Base-by-base conservation (phyloP, 2,329 filamentous ascomycete species). In the Cladosporium cucumerinum region DNA sequence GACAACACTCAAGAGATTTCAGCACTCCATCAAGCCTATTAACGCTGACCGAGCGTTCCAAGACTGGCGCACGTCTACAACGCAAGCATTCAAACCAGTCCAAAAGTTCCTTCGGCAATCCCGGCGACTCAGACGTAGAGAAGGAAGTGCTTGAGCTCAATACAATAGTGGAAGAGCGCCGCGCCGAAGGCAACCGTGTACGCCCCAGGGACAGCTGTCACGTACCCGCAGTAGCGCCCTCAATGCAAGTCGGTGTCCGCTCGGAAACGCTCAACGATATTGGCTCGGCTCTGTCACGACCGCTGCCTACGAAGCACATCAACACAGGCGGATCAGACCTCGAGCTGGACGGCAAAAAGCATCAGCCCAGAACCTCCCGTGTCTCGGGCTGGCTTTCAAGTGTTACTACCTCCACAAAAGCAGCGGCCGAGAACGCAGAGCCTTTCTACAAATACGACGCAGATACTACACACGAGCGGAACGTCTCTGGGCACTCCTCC, bases 261-360 rank as follows among this genome's bases (percentile, higher is more conserved):
- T 79, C 78, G 5, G 77, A 82, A 66, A 82, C 81, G 0, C 76
- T 82, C n/a, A 79, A 74, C 5, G 79, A 81, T 43, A 82, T 82
- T 51, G 81, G 80, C 25, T 81, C 79, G 30, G 80, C 78, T 0
- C 79, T 82, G 66, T 81, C 79, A 5, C 73, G 76, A 4, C 80
- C 80, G 0, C 68, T 78, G 48, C 68, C 66, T 34, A 54, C 61
- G 8, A 36, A 65, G 14, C 63, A 63, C 25, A 43, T 39, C 30
- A 57, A 21, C 11, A 16, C 64, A 55, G 21, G 18, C 36, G 26
- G 39, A 10, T 25, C 12, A 21, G n/a, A 18, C 23, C 1, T 49
- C n/a, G 60, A 26, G 23, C 10, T 30, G 57, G 39, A 62, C 57
- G 34, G 28, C 57, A 21, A 61, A 51, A n/a, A 59, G 57, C 7